A percentile compares a stretch with the other conserved stretches of the same genome.
Conservation (phyloP, 441 rosid species). For the Metrosideros polymorpha region DNA sequence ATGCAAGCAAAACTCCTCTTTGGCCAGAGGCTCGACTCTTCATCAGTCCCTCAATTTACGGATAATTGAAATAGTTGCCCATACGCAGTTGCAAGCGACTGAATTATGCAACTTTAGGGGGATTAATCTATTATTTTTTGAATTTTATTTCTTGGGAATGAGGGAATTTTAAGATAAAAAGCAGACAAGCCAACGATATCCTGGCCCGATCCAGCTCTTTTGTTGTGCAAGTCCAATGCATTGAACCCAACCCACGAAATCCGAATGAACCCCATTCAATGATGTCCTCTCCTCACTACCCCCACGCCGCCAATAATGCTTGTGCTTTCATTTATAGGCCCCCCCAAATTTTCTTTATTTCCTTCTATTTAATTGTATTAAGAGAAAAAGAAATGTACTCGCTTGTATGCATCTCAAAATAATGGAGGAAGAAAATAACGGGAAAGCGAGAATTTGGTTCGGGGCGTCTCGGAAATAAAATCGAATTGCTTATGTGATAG, state of each 20-base stretch:
- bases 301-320: background rate
- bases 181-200: conserved; percentile 14
- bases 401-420: background rate
- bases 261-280: background rate
- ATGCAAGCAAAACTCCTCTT: background rate
- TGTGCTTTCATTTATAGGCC: background rate
- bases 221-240: background rate
- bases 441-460: background rate
- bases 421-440: background rate
- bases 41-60: background rate
- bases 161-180: background rate
- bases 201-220: background rate
- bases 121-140: background rate
- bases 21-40: background rate
- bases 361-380: background rate
- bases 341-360: background rate
- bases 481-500: background rate
- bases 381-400: background rate
- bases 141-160: background rate
- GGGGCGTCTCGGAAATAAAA: background rate
- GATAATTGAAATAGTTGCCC: background rate
- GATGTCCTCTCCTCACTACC: background rate
- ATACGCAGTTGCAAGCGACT: background rate
- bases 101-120: background rate
- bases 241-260: background rate